Percentiles rank a stretch among this genome's conserved stretches.
These are phyloP conservation scores for Carpinus viminea DNA, from an alignment of 306 rosid genomes.

Conservation along the genomic window DNA sequence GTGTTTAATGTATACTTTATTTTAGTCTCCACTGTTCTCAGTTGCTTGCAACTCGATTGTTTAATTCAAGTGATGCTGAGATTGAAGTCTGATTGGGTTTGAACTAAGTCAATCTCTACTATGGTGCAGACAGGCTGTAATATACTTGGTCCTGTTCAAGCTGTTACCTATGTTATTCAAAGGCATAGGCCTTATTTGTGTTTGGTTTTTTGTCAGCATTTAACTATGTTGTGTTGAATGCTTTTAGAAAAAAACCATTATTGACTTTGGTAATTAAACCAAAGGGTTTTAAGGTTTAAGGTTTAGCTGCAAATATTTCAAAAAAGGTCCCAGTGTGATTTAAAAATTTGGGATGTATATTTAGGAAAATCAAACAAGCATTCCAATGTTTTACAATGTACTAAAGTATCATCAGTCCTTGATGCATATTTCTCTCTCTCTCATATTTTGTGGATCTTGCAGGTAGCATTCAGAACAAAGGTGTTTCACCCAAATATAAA, in stretches of 20 bases:
- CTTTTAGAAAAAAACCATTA: not conserved
- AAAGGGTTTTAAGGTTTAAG: not conserved
- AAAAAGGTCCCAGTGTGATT: too few relatives aligned
- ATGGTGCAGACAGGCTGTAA: not conserved
- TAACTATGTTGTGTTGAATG: not conserved
- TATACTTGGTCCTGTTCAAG: not conserved
- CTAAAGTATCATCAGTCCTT: not conserved
- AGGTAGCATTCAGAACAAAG: conserved; percentile 98
- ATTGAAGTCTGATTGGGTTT: conserved; percentile 1
- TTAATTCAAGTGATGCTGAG: not conserved
- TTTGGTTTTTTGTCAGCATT: not conserved
- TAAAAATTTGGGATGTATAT: not conserved
- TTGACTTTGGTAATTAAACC: not conserved
- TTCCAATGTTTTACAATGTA: not conserved
- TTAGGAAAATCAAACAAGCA: not conserved
- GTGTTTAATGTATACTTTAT: not conserved
- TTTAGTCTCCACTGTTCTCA: not conserved
- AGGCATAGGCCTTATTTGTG: not conserved
- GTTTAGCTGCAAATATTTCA: too few relatives aligned
- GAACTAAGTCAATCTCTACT: not conserved
- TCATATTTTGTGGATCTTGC: conserved; percentile 32
- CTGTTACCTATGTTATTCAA: not conserved
- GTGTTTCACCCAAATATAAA: conserved; percentile 96
- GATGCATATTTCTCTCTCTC: not conserved
- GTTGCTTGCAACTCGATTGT: not conserved